Evolutionary conservation across 2,329 filamentous ascomycete species (phyloP).

Genomic region (Stemphylium vesicarium): DNA sequence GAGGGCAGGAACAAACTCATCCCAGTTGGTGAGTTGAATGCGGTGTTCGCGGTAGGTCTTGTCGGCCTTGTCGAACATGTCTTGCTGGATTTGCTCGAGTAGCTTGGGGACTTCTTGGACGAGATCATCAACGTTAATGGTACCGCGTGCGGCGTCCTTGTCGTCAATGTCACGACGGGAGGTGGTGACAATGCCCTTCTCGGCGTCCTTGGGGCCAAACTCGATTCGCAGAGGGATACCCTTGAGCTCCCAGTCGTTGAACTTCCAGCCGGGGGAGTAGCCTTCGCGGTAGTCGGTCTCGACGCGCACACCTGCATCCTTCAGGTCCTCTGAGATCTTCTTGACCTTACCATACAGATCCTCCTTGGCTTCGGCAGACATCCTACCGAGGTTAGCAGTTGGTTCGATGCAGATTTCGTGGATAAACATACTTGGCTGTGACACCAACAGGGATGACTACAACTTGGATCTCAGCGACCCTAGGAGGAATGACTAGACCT

Average conservation of each 20-base stretch:
- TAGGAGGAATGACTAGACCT: slow-evolving; percentile 89
- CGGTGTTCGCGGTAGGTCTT: slow-evolving; percentile 80
- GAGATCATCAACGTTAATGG: slow-evolving; percentile 77
- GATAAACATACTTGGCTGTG: slow-evolving; percentile 74
- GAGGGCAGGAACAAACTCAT: slow-evolving; percentile 86
- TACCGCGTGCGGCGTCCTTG: slow-evolving; percentile 66
- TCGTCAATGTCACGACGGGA: slow-evolving; percentile 85
- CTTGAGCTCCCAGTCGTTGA: slow-evolving; percentile 98
- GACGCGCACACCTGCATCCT: slow-evolving; percentile 75
- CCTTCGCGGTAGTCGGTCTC: slow-evolving; percentile 86
- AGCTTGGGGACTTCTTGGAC: slow-evolving; percentile 76
- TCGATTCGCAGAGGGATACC: slow-evolving; percentile 93
- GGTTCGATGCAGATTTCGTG: not conserved
- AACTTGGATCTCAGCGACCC: slow-evolving; percentile 84
- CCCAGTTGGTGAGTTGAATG: slow-evolving; percentile 81
- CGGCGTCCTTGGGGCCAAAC: slow-evolving; percentile 93
- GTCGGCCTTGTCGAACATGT: slow-evolving; percentile 80
- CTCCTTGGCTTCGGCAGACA: slow-evolving; percentile 73
- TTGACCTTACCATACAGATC: slow-evolving; percentile 79
- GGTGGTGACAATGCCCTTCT: slow-evolving; percentile 81
- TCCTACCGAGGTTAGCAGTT: slow-evolving; percentile 27
- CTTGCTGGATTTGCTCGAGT: slow-evolving; percentile 86
- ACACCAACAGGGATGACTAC: slow-evolving; percentile 92
- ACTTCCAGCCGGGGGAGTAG: slow-evolving; percentile 94
- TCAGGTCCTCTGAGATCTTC: slow-evolving; percentile 71